Percentiles rank a stretch among this genome's conserved stretches.
phyloP scores from a whole-genome alignment of 495 filamentous ascomycete genomes.

The Sphaerosporella brunnea region DNA sequence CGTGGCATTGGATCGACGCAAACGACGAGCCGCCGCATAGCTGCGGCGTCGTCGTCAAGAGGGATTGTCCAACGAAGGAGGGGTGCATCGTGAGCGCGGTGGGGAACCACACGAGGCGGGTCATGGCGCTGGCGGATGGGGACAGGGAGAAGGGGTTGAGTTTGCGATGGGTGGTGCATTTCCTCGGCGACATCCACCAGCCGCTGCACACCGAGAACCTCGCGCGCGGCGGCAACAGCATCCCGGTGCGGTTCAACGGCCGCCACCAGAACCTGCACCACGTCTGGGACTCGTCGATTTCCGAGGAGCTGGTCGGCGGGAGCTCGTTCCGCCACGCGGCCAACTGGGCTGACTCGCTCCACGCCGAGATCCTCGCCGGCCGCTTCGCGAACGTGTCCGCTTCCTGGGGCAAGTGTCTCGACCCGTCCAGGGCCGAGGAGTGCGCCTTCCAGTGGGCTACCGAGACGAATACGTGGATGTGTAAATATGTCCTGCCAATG shows the following conservation, averaged over 20 bases:
- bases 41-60: slow-evolving; percentile 41
- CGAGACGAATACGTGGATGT: slow-evolving; percentile 44
- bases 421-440: slow-evolving; percentile 32
- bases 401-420: slow-evolving; percentile 36
- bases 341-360: slow-evolving; percentile 36
- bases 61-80: slow-evolving; percentile 39
- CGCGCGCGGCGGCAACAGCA: slow-evolving; percentile 42
- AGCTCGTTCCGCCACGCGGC: slow-evolving; percentile 31
- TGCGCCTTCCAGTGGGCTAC: slow-evolving; percentile 43
- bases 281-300: slow-evolving; percentile 45
- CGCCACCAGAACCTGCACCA: slow-evolving; percentile 38
- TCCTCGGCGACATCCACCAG: slow-evolving; percentile 42
- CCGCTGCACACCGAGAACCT: slow-evolving; percentile 46
- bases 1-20: slow-evolving; percentile 57
- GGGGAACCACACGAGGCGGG: slow-evolving; percentile 31
- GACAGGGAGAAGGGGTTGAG: slow-evolving; percentile 29
- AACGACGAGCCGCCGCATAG: slow-evolving; percentile 41
- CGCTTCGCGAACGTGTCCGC: slow-evolving; percentile 27
- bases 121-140: slow-evolving; percentile 26
- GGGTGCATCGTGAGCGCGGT: slow-evolving; percentile 47
- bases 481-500: slow-evolving; percentile 40
- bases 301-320: slow-evolving; percentile 40
- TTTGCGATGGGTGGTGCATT: slow-evolving; percentile 47
- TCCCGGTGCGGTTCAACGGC: slow-evolving; percentile 38
- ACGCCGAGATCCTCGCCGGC: slow-evolving; percentile 35